Evolutionary conservation across 371 early-diverging fungal species (phyloP), one percentile per base, ranked within the genome.

Genomic region (Spiromyces aspiralis): DNA sequence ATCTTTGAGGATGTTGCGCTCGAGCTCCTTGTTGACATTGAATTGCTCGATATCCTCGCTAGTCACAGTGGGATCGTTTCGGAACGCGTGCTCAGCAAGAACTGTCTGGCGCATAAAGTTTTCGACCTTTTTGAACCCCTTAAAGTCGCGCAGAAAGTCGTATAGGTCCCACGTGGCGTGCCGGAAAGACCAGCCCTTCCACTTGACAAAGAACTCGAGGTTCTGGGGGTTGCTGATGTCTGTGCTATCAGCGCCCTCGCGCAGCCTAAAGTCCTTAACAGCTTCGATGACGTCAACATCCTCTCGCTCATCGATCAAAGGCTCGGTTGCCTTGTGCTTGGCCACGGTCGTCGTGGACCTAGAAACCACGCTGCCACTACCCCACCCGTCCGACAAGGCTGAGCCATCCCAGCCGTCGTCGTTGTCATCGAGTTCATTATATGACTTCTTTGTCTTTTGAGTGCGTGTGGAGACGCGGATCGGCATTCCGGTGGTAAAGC

Each of bases 161-260:
- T 73, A 76, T 0, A 68, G 69, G 52, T 90, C 85, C 98, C 98
- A 97, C 1, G 93, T 89, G 48, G 90, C 81, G 59, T 92, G 88
- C 43, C 88, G 69, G 69, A 92, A 91, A 3, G 90, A 87, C 74
- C 78, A 80, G 2, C 81, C 78, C 64, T 83, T 83, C 96, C 96
- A 97, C 60, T 97, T 95, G 59, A 97, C 77, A 10, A 82, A 72
- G 53, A 80, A 95, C 68, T 89, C 86, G 56, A 83, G 60, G 49
- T 83, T 81, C 25, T 50, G 59, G 49, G 60, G 59, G 43, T 76
- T 74, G 23, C 78, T 77, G 23, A 60, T 61, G 23, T 71, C 74
- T 27, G 67, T 60, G 16, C 67, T 71, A 3, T 71, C 72, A 4
- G 69, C 69, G 45, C 74, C 74, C 49, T 51, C 57, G 50, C 57